Evolutionary conservation across 2,329 filamentous ascomycete species (phyloP).

Genomic region (Cercospora zeae-maydis): DNA sequence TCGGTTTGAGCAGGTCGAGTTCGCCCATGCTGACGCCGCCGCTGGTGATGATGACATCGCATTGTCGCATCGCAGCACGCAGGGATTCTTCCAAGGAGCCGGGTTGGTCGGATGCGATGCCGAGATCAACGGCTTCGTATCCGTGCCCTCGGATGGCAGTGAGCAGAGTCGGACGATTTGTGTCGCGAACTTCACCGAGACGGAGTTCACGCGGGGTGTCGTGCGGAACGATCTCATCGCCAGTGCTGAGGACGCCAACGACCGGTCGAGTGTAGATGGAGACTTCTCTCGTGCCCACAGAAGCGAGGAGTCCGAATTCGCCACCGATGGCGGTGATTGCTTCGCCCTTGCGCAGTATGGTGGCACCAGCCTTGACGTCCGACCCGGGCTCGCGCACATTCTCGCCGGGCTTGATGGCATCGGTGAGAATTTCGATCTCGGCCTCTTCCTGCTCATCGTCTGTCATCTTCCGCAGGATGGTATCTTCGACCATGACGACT

Average conservation of each 20-base stretch:
- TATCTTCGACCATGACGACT: constrained; percentile 97
- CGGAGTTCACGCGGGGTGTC: constrained; percentile 57
- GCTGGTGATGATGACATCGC: constrained; percentile 83
- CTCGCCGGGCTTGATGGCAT: constrained; percentile 70
- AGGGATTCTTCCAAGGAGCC: constrained; percentile 73
- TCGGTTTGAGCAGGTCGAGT: constrained; percentile 92
- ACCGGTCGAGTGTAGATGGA: constrained; percentile 71
- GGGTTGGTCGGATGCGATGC: constrained; percentile 73
- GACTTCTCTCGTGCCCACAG: constrained; percentile 71
- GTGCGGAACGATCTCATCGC: constrained; percentile 86
- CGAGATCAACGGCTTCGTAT: constrained; percentile 77
- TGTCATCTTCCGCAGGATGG: constrained; percentile 68
- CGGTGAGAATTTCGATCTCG: constrained; percentile 80
- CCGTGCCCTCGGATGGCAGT: constrained; percentile 71
- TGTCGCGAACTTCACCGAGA: constrained; percentile 86
- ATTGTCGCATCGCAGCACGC: constrained; percentile 66
- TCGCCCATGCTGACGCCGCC: constrained; percentile 98
- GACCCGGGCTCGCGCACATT: constrained; percentile 91
- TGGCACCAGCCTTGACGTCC: constrained; percentile 67
- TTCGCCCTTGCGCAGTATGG: constrained; percentile 73
- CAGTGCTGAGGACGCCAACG: constrained; percentile 85
- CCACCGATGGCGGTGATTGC: constrained; percentile 83
- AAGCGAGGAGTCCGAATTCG: constrained; percentile 84
- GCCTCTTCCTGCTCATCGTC: constrained; percentile 80
- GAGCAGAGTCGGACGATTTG: constrained; percentile 83